Evolutionary conservation across 148 eudicot species (phyloP).

Genomic region (Diospyros lotus): DNA sequence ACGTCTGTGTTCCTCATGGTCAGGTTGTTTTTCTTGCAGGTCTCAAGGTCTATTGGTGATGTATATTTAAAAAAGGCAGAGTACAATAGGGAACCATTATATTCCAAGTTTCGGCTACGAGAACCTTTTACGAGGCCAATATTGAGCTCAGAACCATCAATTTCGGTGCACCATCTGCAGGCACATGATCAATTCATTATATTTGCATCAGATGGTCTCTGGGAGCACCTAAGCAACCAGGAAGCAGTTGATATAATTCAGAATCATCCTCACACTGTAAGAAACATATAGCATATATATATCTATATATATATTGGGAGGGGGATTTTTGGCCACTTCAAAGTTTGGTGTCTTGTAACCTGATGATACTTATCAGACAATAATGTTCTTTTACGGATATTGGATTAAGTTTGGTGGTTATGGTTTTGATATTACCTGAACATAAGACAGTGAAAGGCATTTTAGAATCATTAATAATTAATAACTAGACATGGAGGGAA

Average conservation of each 20-base stretch:
- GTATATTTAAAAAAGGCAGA: slow-evolving; percentile 35
- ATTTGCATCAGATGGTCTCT: slow-evolving; percentile 40
- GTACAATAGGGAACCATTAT: slow-evolving; percentile 31
- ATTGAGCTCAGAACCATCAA: slow-evolving; percentile 31
- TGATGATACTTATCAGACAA: too few species aligned
- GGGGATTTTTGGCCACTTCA: too few species aligned
- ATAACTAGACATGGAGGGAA: too few species aligned
- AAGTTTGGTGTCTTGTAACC: too few species aligned
- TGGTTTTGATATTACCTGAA: too few species aligned
- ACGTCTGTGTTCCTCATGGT: not conserved
- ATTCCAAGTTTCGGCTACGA: slow-evolving; percentile 32
- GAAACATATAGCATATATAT: not conserved
- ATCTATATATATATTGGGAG: too few species aligned
- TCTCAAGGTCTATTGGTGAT: slow-evolving; percentile 38
- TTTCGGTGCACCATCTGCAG: slow-evolving; percentile 28
- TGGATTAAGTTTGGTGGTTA: not conserved
- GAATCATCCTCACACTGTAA: slow-evolving; percentile 29
- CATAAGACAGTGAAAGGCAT: too few species aligned
- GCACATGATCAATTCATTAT: slow-evolving; percentile 32
- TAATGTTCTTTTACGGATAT: too few species aligned
- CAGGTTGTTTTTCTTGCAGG: slow-evolving; percentile 13
- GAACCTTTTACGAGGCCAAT: slow-evolving; percentile 27
- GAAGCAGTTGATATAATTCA: slow-evolving; percentile 36
- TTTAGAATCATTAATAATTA: too few species aligned
- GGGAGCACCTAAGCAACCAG: slow-evolving; percentile 40